Conservation (phyloP, 140 eudicot species). For the Stevia rebaudiana region DNA sequence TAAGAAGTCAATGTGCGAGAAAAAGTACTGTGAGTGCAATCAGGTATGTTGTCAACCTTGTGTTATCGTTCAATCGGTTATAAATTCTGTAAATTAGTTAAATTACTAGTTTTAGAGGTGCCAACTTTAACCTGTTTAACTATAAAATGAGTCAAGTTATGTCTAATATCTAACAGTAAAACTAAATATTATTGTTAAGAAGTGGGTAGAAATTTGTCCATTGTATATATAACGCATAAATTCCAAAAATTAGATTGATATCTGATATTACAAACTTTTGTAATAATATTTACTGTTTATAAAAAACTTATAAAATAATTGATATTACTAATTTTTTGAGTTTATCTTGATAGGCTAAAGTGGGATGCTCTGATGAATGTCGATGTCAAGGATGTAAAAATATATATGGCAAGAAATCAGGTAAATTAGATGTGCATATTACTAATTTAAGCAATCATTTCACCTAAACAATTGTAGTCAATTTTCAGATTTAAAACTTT, state of each 20-base stretch:
- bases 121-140: background rate
- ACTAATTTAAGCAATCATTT: background rate
- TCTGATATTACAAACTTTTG: background rate
- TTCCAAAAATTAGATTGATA: background rate
- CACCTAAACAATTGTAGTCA: background rate
- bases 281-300: background rate
- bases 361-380: slow-evolving; percentile 72
- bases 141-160: background rate
- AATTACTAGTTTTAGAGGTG: background rate
- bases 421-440: slow-evolving; percentile 33
- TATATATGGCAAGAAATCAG: slow-evolving; percentile 51
- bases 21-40: slow-evolving; percentile 78
- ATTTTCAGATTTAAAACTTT: background rate
- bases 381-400: slow-evolving; percentile 80
- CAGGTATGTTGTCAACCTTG: slow-evolving; percentile 41
- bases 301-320: background rate
- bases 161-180: background rate
- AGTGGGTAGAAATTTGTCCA: background rate
- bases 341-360: slow-evolving; percentile 41
- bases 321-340: slow-evolving; percentile 6
- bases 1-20: slow-evolving; percentile 67
- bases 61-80: background rate
- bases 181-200: background rate
- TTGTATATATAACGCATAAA: background rate
- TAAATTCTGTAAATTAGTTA: too few relatives aligned